These are phyloP conservation scores for Neonectria faginata DNA, from an alignment of 2,329 filamentous ascomycete genomes.

Conservation along the genomic window DNA sequence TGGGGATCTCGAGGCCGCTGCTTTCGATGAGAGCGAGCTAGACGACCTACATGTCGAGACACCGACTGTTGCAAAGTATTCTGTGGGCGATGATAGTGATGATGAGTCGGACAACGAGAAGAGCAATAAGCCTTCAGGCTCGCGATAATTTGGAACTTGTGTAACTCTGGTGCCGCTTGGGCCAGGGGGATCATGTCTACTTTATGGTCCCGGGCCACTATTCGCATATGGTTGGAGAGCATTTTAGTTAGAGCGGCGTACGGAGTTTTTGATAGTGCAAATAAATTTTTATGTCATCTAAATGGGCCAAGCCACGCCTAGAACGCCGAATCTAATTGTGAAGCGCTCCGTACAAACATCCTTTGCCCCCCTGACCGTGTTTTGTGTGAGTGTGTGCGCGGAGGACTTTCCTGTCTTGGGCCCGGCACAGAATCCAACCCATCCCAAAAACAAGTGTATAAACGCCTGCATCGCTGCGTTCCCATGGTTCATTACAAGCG, in stretches of 20 bases:
- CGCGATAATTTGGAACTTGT: constrained; percentile 5
- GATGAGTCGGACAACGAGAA: constrained; percentile 52
- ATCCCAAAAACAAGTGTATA: constrained; percentile 36
- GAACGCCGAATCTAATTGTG: constrained; percentile 42
- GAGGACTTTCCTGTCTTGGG: constrained; percentile 36
- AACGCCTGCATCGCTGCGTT: constrained; percentile 43
- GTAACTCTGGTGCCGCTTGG: neutral
- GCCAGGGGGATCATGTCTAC: constrained; percentile 1
- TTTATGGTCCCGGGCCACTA: constrained; percentile 22
- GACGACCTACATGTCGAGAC: constrained; percentile 69
- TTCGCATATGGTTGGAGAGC: constrained; percentile 22
- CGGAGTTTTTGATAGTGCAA: constrained; percentile 39
- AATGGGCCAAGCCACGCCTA: constrained; percentile 38
- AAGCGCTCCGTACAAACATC: constrained; percentile 40
- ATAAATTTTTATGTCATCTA: constrained; percentile 41
- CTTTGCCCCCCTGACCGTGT: constrained; percentile 33
- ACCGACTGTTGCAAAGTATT: constrained; percentile 64
- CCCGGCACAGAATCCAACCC: constrained; percentile 35
- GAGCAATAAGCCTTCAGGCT: constrained; percentile 19
- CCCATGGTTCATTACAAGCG: constrained; percentile 31
- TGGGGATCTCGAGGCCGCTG: constrained; percentile 70
- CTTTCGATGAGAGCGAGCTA: constrained; percentile 75
- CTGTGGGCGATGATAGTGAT: constrained; percentile 61
- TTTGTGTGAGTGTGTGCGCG: constrained; percentile 17
- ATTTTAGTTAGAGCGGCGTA: constrained; percentile 32